A percentile compares a stretch with the other conserved stretches of the same genome.
These are phyloP conservation scores for Aureobasidium sp. DNA, from an alignment of 2,329 filamentous ascomycete genomes.

Conservation along the genomic window DNA sequence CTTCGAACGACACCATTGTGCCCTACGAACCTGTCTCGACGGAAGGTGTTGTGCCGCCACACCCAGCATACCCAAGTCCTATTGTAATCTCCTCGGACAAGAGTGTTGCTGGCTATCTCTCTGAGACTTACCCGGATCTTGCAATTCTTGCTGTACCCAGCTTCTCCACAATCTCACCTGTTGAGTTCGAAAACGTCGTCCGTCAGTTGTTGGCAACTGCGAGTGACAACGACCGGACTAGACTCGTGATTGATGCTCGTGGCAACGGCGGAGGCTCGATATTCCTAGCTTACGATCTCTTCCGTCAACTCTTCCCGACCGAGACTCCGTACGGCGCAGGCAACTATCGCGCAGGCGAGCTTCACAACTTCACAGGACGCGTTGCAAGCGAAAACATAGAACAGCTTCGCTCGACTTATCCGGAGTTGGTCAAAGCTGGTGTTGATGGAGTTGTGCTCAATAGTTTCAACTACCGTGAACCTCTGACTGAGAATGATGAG, in stretches of 20 bases:
- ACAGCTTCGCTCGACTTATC: neutral
- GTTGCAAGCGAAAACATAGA: conserved; percentile 15
- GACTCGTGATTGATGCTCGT: conserved; percentile 56
- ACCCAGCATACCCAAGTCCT: neutral
- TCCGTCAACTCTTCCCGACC: conserved; percentile 47
- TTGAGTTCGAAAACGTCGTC: conserved; percentile 31
- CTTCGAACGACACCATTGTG: conserved; percentile 12
- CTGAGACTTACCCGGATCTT: conserved; percentile 33
- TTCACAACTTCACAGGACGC: conserved; percentile 27
- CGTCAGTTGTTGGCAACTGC: conserved; percentile 40
- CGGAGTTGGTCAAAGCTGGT: neutral
- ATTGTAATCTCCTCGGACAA: neutral
- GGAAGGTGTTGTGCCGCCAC: neutral
- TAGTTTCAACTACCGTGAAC: conserved; percentile 28
- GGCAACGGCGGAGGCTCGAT: conserved; percentile 50
- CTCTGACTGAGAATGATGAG: conserved; percentile 20
- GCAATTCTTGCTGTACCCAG: conserved; percentile 38
- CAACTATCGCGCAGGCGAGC: conserved; percentile 38
- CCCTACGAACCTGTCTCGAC: conserved; percentile 14
- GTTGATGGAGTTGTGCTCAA: conserved; percentile 1
- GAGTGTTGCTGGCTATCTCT: neutral
- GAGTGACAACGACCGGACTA: conserved; percentile 43
- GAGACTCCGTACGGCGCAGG: conserved; percentile 36
- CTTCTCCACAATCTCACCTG: conserved; percentile 23
- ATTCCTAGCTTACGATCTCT: conserved; percentile 35